A percentile compares a stretch with the other conserved stretches of the same genome.
phyloP scores from a whole-genome alignment of 2,329 filamentous ascomycete species.

The Aureobasidium sp. region DNA sequence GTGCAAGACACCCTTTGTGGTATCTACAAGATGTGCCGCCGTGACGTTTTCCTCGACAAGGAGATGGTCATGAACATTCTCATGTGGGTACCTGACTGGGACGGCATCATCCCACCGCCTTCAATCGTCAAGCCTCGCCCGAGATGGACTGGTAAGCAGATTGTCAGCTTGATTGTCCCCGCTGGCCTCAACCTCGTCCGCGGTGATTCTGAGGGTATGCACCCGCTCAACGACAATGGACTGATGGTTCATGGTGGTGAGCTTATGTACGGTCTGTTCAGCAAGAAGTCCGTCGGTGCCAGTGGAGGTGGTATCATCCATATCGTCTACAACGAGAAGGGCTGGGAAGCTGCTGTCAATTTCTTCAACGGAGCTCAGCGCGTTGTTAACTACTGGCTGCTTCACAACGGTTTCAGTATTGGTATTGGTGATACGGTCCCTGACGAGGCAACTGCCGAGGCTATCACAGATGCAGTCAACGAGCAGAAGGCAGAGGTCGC shows the following conservation, averaged over 20 bases:
- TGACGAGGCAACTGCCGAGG: slow-evolving; percentile 72
- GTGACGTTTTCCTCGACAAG: slow-evolving; percentile 83
- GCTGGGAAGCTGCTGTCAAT: slow-evolving; percentile 73
- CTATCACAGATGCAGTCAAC: slow-evolving; percentile 74
- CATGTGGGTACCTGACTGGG: slow-evolving; percentile 96
- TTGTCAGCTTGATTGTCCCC: slow-evolving; percentile 88
- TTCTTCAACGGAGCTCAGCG: slow-evolving; percentile 96
- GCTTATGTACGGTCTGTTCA: slow-evolving; percentile 80
- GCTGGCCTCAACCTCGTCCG: slow-evolving; percentile 71
- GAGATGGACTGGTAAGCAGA: slow-evolving; percentile 96
- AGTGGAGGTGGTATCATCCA: slow-evolving; percentile 86
- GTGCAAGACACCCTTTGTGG: slow-evolving; percentile 96
- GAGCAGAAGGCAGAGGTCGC: slow-evolving; percentile 75
- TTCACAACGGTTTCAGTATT: slow-evolving; percentile 95
- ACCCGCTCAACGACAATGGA: slow-evolving; percentile 65
- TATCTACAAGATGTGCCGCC: slow-evolving; percentile 90
- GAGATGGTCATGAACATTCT: slow-evolving; percentile 94
- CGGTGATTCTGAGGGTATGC: slow-evolving; percentile 43
- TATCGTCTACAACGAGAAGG: slow-evolving; percentile 91
- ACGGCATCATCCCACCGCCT: slow-evolving; percentile 84
- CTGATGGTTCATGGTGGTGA: slow-evolving; percentile 79
- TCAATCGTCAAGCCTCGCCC: slow-evolving; percentile 90
- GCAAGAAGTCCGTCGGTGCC: slow-evolving; percentile 91
- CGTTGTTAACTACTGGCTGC: slow-evolving; percentile 92
- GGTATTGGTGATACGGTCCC: slow-evolving; percentile 98